Evolutionary conservation across 164 flowering plant species (phyloP), one percentile per base, ranked within the genome.

Genomic region (Euptelea pleiosperma): DNA sequence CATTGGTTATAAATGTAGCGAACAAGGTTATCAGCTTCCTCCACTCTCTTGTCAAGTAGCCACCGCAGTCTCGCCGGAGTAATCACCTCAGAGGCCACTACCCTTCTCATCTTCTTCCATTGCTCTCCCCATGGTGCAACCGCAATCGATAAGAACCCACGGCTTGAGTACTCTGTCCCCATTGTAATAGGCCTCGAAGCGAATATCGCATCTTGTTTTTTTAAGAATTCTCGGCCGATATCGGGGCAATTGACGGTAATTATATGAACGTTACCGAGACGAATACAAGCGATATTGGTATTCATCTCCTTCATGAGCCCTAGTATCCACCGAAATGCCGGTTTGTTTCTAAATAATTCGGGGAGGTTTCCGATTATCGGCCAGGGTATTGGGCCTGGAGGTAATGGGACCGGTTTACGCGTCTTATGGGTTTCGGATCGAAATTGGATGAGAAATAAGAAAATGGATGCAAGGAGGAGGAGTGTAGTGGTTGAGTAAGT

Each of bases 21-120:
- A 5, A 74, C 52, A 8, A 70, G 66, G 59, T 74, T 61, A 53
- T 74, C 69, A 8, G 69, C 66, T 40, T 74, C 77, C 21, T 67
- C 72, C 1, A 21, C 22, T 18, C 78, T 52, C 47, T 67, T 74
- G 19, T 53, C 52, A 1, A 19, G 72, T 1, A 70, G 67, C 70
- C 74, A 70, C 2, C 43, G 21, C 21, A 67, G 64, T 39, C 63
- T 66, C 1, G 61, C 49, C 0, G 67, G 53, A 7, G 50, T 63
- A 8, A 70, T 34, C 4, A 74, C 53, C 33, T 70, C 69, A 14
- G 69, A 55, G 7, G 69, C 50, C 15, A 74, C 19, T 0, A 74
- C 61, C 24, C 58, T 50, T 33, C 67, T 63, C 74, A 70, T 73
- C 42, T 69, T 73, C 73, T 70, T 63, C 74, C 71, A 66, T 15